These are phyloP conservation scores for Hypholoma sublateritium DNA, from an alignment of 768 basidiomycete species.

Conservation along the genomic window DNA sequence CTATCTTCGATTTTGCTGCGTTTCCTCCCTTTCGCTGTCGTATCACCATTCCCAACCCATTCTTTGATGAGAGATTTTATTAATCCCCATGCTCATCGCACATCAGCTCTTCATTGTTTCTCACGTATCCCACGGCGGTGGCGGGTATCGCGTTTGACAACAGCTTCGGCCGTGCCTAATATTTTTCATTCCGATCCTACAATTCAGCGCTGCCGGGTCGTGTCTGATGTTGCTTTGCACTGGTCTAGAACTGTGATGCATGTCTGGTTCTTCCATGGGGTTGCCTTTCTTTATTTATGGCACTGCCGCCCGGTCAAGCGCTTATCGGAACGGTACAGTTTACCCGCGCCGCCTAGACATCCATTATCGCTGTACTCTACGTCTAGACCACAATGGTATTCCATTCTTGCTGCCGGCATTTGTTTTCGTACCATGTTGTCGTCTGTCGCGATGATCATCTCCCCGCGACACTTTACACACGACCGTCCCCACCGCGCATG, in stretches of 20 bases:
- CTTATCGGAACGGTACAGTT: neutral
- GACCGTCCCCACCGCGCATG: neutral
- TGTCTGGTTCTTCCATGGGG: too few relatives aligned
- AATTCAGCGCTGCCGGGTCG: neutral
- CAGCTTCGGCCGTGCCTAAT: neutral
- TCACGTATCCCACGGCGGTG: constrained; percentile 1
- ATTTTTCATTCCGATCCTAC: neutral
- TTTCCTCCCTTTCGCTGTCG: too few relatives aligned
- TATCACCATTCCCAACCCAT: too few relatives aligned
- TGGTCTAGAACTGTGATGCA: too few relatives aligned
- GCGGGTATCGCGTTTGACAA: neutral
- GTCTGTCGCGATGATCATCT: too few relatives aligned
- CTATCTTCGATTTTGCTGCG: neutral
- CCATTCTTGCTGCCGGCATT: neutral
- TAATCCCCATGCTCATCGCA: constrained; percentile 7
- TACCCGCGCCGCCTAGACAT: neutral
- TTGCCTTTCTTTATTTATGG: too few relatives aligned
- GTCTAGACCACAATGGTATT: neutral
- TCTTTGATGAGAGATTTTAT: too few relatives aligned
- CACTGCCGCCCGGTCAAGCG: too few relatives aligned
- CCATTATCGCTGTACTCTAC: neutral
- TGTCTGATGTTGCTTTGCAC: too few relatives aligned
- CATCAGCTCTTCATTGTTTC: constrained; percentile 7
- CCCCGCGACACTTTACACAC: neutral
- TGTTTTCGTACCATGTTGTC: neutral